Percentiles rank a stretch among this genome's conserved stretches.
Evolutionary conservation across 176 grass and related monocot genomes (phyloP).

Genomic region (Juncus effusus): DNA sequence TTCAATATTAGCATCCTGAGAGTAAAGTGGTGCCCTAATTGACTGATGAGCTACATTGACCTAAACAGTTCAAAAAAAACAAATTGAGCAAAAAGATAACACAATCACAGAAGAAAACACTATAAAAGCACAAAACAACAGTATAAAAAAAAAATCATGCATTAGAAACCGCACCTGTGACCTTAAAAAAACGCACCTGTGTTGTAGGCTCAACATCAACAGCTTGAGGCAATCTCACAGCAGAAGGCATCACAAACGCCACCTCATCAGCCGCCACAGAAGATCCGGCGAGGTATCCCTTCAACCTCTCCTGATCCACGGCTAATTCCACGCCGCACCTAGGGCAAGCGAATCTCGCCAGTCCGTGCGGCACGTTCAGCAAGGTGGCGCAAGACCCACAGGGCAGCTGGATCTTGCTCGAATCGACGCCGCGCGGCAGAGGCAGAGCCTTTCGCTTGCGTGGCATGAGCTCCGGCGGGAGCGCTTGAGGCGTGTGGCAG

Average conservation of each 20-base stretch:
- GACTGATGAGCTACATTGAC: neutral
- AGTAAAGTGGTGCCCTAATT: too few species aligned
- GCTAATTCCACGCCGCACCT: slow-evolving; percentile 36
- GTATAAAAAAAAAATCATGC: too few species aligned
- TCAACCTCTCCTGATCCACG: slow-evolving; percentile 23
- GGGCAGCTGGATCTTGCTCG: slow-evolving; percentile 18
- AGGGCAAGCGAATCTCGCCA: slow-evolving; percentile 33
- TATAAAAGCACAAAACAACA: too few species aligned
- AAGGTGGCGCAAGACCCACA: slow-evolving; percentile 34
- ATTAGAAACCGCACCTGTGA: too few species aligned
- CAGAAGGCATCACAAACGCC: slow-evolving; percentile 16
- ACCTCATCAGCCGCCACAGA: slow-evolving; percentile 14
- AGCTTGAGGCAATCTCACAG: slow-evolving; percentile 23
- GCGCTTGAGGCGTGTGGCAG: slow-evolving; percentile 42
- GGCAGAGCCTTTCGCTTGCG: slow-evolving; percentile 46
- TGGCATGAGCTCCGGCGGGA: slow-evolving; percentile 60
- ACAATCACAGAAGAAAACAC: neutral
- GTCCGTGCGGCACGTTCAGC: slow-evolving; percentile 40
- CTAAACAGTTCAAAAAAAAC: slow-evolving; percentile 10
- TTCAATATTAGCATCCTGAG: too few species aligned
- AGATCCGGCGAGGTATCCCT: slow-evolving; percentile 18
- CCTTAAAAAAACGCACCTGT: neutral
- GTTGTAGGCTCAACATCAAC: neutral
- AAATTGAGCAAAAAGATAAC: neutral
- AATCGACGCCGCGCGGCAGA: slow-evolving; percentile 11